Percentiles rank a stretch among this genome's conserved stretches.
These are phyloP conservation scores for Alternaria novae-zelandiae DNA, from an alignment of 2,329 filamentous ascomycete genomes.

Conservation along the genomic window DNA sequence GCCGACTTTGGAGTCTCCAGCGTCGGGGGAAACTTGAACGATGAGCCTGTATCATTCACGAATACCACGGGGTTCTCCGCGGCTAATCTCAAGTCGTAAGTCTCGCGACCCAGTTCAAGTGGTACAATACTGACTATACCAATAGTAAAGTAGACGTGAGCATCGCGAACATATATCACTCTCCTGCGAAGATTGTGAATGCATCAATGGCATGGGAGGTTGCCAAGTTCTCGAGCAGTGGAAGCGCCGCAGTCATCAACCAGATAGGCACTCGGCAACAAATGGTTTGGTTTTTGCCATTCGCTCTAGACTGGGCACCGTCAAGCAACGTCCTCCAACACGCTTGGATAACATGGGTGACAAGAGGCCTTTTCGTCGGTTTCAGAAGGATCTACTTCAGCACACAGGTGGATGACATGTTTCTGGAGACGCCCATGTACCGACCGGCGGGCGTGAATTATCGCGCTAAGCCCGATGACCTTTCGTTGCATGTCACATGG, in stretches of 20 bases:
- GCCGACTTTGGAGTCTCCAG: slow-evolving; percentile 55
- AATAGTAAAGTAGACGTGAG: slow-evolving; percentile 36
- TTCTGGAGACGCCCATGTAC: slow-evolving; percentile 56
- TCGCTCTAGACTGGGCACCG: slow-evolving; percentile 59
- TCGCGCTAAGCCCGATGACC: slow-evolving; percentile 51
- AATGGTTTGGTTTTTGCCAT: slow-evolving; percentile 67
- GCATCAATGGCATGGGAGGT: slow-evolving; percentile 61
- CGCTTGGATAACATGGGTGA: slow-evolving; percentile 68
- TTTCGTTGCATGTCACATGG: slow-evolving; percentile 40
- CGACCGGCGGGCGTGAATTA: slow-evolving; percentile 57
- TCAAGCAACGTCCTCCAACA: slow-evolving; percentile 67
- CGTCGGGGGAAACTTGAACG: slow-evolving; percentile 41
- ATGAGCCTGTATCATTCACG: slow-evolving; percentile 58
- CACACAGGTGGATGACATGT: slow-evolving; percentile 69
- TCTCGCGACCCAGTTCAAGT: slow-evolving; percentile 4
- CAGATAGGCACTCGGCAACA: slow-evolving; percentile 63
- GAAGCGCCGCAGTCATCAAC: slow-evolving; percentile 66
- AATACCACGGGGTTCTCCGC: slow-evolving; percentile 61
- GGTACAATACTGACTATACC: slow-evolving; percentile 6
- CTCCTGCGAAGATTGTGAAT: slow-evolving; percentile 63
- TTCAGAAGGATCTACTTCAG: slow-evolving; percentile 62
- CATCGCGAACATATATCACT: slow-evolving; percentile 60
- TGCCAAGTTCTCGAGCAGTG: slow-evolving; percentile 53
- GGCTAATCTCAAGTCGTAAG: slow-evolving; percentile 58
- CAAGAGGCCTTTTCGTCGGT: slow-evolving; percentile 64